These are phyloP conservation scores for Mycena olivaceomarginata DNA, from an alignment of 768 basidiomycete genomes.

Conservation along the genomic window DNA sequence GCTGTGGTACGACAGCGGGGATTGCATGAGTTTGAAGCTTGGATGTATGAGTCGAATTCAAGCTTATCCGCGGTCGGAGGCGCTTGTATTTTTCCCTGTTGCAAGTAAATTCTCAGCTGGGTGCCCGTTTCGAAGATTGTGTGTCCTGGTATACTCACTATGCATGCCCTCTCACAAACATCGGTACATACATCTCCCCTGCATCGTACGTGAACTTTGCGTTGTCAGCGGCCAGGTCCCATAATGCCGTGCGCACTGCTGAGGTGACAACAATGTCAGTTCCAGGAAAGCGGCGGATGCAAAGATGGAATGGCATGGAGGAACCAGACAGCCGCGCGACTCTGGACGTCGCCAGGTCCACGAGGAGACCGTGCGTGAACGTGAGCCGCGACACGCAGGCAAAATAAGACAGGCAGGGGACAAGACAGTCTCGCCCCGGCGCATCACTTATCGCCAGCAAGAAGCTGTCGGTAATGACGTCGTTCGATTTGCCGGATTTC, in stretches of 20 bases:
- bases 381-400: slow-evolving; percentile 1
- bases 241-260: background rate
- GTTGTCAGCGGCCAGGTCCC: background rate
- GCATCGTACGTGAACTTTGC: background rate
- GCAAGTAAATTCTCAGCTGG: no score
- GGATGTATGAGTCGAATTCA: no score
- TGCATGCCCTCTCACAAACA: slow-evolving; percentile 2
- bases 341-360: background rate
- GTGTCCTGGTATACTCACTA: background rate
- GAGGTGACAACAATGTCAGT: background rate
- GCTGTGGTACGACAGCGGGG: no score
- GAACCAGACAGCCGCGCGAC: background rate
- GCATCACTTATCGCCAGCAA: background rate
- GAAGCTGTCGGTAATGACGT: slow-evolving; percentile 7
- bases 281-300: background rate
- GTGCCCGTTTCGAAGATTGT: no score
- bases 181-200: background rate
- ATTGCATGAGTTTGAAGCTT: no score
- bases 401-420: slow-evolving; percentile 13
- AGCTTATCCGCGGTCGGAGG: no score
- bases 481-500: background rate
- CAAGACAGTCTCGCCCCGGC: slow-evolving; percentile 20
- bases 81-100: no score
- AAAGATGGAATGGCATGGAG: background rate
- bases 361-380: slow-evolving; percentile 10